Percentiles rank a stretch among this genome's conserved stretches.
These are phyloP conservation scores for Pyrus communis DNA, from an alignment of 306 rosid genomes.

Conservation along the genomic window DNA sequence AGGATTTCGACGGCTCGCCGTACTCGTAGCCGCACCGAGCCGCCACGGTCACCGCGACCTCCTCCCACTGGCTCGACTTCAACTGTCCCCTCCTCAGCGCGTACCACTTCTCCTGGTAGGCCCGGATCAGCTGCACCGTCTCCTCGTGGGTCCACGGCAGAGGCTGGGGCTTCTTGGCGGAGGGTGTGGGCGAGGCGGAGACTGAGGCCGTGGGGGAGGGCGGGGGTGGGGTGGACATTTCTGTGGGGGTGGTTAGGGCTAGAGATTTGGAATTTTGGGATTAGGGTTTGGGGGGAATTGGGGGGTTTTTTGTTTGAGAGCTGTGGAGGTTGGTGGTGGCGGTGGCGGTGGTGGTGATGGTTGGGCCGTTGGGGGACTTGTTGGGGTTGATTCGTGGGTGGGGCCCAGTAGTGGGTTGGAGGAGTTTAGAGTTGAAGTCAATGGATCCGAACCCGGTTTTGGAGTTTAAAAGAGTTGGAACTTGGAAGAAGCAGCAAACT, in stretches of 20 bases:
- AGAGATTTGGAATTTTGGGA: not conserved
- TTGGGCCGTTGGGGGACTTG: not conserved
- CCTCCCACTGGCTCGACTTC: constrained; percentile 80
- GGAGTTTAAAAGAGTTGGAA: not conserved
- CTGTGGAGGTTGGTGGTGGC: not conserved
- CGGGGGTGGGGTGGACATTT: not conserved
- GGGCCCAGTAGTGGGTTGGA: not conserved
- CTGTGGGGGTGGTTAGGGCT: not conserved
- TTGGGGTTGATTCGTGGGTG: not conserved
- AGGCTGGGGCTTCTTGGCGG: constrained; percentile 43
- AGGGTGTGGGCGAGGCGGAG: not conserved
- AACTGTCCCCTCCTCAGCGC: constrained; percentile 69
- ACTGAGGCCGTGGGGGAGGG: not conserved
- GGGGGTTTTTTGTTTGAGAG: not conserved
- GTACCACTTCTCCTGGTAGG: constrained; percentile 92
- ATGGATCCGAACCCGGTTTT: not conserved
- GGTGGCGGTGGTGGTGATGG: not conserved
- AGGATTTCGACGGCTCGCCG: constrained; percentile 51
- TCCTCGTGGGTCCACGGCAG: constrained; percentile 87
- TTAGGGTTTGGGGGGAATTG: not conserved
- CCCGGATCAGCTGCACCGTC: constrained; percentile 64
- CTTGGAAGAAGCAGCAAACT: not conserved
- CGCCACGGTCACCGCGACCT: constrained; percentile 78
- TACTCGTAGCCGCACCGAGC: constrained; percentile 67
- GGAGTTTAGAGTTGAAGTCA: not conserved